Percentiles rank a stretch among this genome's conserved stretches.
Conservation (phyloP, 306 rosid genomes). For the Rosa multiflora region DNA sequence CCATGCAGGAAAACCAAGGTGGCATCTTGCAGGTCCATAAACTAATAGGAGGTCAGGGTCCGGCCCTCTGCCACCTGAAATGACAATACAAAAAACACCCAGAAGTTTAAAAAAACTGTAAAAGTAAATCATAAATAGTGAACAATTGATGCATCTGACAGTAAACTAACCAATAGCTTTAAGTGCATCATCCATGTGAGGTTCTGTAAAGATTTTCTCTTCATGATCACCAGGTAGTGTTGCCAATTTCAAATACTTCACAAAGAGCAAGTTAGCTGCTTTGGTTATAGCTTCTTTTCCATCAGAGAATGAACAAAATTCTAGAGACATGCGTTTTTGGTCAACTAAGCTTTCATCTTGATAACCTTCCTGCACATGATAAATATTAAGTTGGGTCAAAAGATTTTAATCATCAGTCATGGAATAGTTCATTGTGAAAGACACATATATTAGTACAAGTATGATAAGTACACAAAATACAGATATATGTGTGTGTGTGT, state of each 20-base stretch:
- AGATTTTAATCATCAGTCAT: neutral
- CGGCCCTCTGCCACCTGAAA: constrained; percentile 64
- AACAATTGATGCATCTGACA: constrained; percentile 26
- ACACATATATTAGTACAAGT: neutral
- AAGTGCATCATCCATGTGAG: constrained; percentile 63
- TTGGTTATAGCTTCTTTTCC: constrained; percentile 77
- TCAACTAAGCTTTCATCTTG: constrained; percentile 31
- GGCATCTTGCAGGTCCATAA: constrained; percentile 90
- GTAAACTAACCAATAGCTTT: constrained; percentile 65
- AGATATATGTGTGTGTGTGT: too few relatives aligned
- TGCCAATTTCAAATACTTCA: constrained; percentile 42
- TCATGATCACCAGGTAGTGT: constrained; percentile 41
- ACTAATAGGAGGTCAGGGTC: constrained; percentile 85
- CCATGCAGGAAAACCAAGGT: constrained; percentile 95
- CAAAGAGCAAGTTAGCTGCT: constrained; percentile 74
- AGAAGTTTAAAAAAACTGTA: constrained; percentile 19
- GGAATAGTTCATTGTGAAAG: constrained; percentile 1
- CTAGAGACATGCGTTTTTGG: constrained; percentile 49
- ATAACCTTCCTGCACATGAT: constrained; percentile 49
- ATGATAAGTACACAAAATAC: neutral
- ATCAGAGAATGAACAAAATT: constrained; percentile 64
- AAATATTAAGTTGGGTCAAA: constrained; percentile 34
- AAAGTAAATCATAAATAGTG: constrained; percentile 19
- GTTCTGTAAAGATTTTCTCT: constrained; percentile 46
- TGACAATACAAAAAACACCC: constrained; percentile 15